Evolutionary conservation across 202 grass and related monocot species (phyloP).

Genomic region (Hordeum pubiflorum): DNA sequence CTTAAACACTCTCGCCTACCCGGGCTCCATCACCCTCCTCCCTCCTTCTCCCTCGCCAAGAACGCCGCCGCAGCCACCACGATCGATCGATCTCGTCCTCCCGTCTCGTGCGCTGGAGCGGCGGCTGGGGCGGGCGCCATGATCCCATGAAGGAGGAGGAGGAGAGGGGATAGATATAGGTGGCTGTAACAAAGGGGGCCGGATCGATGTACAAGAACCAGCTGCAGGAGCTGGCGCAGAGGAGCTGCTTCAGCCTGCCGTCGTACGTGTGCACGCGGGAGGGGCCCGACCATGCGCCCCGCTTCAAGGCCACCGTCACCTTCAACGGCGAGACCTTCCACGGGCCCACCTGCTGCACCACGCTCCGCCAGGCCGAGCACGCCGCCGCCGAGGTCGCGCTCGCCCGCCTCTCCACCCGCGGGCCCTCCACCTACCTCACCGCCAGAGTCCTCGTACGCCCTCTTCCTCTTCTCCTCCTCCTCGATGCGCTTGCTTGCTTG

Average conservation of each 20-base stretch:
- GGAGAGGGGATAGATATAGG: not conserved
- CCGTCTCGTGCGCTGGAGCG: not conserved
- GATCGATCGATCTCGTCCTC: not conserved
- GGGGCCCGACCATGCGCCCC: conserved; percentile 78
- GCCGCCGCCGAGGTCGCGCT: conserved; percentile 87
- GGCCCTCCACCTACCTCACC: conserved; percentile 66
- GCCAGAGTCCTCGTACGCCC: conserved; percentile 58
- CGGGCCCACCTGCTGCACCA: conserved; percentile 69
- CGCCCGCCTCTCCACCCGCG: conserved; percentile 51
- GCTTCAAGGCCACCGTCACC: conserved; percentile 79
- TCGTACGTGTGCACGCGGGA: conserved; percentile 76
- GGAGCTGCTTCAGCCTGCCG: conserved; percentile 91
- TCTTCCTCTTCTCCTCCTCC: not conserved
- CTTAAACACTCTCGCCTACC: not conserved
- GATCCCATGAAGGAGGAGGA: not conserved
- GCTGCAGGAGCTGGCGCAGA: conserved; percentile 92
- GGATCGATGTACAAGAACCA: conserved; percentile 81
- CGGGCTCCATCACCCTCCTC: not conserved
- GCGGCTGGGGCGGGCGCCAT: conserved; percentile 2
- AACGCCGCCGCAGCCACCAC: not conserved
- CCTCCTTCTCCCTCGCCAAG: not conserved
- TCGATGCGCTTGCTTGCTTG: not conserved
- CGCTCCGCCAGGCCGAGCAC: conserved; percentile 91
- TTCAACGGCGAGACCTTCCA: conserved; percentile 90
- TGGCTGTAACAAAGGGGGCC: not conserved